Evolutionary conservation across 371 early-diverging fungal species (phyloP).

Genomic region (Fennellomyces sp.): DNA sequence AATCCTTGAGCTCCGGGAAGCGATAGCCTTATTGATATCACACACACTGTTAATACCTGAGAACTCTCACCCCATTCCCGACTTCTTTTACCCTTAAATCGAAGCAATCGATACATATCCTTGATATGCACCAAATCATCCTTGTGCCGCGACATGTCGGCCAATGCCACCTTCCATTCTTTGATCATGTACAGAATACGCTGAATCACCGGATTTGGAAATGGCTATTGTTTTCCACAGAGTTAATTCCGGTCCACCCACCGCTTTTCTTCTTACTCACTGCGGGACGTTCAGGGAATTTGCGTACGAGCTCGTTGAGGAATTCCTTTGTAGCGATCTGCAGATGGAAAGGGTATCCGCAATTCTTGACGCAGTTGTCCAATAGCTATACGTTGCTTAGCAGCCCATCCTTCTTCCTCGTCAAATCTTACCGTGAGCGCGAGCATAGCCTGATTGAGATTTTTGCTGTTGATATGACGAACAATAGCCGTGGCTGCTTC

Average conservation of each 20-base stretch:
- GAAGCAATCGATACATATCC: constrained; percentile 91
- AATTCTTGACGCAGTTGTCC: constrained; percentile 97
- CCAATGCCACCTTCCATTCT: constrained; percentile 92
- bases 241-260: background rate
- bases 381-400: constrained; percentile 75
- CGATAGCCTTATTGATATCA: constrained; percentile 18
- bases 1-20: constrained; percentile 29
- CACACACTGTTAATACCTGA: background rate
- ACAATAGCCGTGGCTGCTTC: constrained; percentile 89
- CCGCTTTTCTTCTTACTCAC: background rate
- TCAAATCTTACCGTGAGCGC: constrained; percentile 70
- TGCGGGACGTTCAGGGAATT: constrained; percentile 91
- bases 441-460: constrained; percentile 72
- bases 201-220: constrained; percentile 72
- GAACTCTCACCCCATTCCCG: background rate
- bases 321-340: constrained; percentile 96
- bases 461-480: constrained; percentile 77
- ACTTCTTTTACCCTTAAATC: constrained; percentile 69
- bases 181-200: constrained; percentile 92
- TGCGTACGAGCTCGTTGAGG: constrained; percentile 92
- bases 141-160: constrained; percentile 84
- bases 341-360: constrained; percentile 96
- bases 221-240: constrained; percentile 18
- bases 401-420: background rate
- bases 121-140: constrained; percentile 93